Conservation (phyloP, 2,329 filamentous ascomycete species). For the Fusarium burgessii region DNA sequence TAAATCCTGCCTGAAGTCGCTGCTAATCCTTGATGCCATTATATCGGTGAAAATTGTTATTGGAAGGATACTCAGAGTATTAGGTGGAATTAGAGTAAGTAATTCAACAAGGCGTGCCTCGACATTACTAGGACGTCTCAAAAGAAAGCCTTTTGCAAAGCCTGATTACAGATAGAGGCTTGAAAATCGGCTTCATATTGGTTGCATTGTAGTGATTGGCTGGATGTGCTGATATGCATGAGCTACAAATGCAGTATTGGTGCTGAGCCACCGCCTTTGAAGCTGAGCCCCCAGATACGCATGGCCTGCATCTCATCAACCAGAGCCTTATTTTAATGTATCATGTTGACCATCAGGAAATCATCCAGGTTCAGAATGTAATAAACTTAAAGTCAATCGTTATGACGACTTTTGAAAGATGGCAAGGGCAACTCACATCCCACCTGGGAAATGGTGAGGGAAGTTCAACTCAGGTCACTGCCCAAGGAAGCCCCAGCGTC, state of each 20-base stretch:
- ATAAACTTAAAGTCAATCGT: no score
- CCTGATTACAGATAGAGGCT: neutral
- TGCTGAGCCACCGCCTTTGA: neutral
- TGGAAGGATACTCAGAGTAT: neutral
- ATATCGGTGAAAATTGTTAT: rapidly evolving
- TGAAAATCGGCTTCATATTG: neutral
- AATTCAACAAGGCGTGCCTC: no score
- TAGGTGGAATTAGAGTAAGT: no score
- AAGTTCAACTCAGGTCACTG: neutral
- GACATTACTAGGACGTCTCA: neutral
- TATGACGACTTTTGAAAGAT: neutral
- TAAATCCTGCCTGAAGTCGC: neutral
- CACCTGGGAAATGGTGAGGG: neutral
- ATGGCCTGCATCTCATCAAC: neutral
- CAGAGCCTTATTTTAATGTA: no score
- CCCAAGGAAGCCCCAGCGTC: neutral
- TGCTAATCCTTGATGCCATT: neutral
- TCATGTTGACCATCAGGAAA: no score
- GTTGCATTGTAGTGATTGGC: neutral
- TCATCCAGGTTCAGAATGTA: no score
- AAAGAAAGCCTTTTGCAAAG: neutral
- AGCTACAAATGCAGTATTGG: neutral
- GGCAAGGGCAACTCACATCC: neutral
- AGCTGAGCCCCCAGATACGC: neutral
- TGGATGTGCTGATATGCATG: neutral